Percentiles rank a stretch among this genome's conserved stretches.
These are phyloP conservation scores for Cladosporium sp. DNA, from an alignment of 2,329 filamentous ascomycete genomes.

Conservation along the genomic window DNA sequence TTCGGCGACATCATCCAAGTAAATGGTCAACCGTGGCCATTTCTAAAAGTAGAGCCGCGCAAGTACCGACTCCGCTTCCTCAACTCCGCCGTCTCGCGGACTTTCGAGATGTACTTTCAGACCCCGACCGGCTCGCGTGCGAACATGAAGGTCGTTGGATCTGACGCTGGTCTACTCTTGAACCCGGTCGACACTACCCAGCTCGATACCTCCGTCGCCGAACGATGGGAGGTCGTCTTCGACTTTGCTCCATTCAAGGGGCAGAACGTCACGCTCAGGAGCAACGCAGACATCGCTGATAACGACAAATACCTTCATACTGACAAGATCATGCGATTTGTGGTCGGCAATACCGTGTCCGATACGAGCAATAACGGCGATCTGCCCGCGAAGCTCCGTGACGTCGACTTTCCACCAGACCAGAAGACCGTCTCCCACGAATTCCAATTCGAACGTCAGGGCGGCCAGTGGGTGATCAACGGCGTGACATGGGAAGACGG, in stretches of 20 bases:
- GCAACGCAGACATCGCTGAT: conserved; percentile 19
- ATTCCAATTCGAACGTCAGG: conserved; percentile 42
- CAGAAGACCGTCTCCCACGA: conserved; percentile 35
- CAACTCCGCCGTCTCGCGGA: conserved; percentile 42
- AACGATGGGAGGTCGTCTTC: conserved; percentile 53
- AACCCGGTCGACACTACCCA: conserved; percentile 39
- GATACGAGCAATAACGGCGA: conserved; percentile 35
- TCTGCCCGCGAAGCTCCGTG: conserved; percentile 28
- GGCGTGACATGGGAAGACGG: conserved; percentile 35
- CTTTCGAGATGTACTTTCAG: conserved; percentile 45
- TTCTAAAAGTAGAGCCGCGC: conserved; percentile 51
- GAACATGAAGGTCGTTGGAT: conserved; percentile 49
- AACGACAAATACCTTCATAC: conserved; percentile 44
- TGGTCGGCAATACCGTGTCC: conserved; percentile 37
- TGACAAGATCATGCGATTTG: conserved; percentile 45
- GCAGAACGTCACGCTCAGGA: conserved; percentile 34
- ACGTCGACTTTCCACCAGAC: conserved; percentile 29
- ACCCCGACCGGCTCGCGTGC: conserved; percentile 29
- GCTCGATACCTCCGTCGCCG: conserved; percentile 48
- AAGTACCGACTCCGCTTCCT: conserved; percentile 55
- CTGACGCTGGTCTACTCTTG: conserved; percentile 48
- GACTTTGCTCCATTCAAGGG: conserved; percentile 48
- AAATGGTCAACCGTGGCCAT: conserved; percentile 56
- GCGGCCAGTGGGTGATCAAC: conserved; percentile 46
- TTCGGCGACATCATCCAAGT: conserved; percentile 55